Percentiles rank a stretch among this genome's conserved stretches.
Evolutionary conservation across 2,329 filamentous ascomycete species (phyloP).

Genomic region (Fusarium haematococcum): DNA sequence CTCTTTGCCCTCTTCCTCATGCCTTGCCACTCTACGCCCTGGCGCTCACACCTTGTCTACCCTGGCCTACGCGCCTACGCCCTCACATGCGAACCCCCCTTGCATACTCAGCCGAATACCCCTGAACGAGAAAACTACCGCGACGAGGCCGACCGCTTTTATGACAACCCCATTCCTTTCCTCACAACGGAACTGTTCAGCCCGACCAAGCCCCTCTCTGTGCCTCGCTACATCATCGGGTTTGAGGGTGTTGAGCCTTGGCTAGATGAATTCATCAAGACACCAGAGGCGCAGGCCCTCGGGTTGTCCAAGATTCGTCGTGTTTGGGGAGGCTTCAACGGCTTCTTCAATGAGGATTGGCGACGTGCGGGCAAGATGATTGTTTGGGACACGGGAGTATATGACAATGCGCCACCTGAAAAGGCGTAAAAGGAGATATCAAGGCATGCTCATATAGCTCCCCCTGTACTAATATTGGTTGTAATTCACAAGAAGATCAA

Average conservation of each 20-base stretch:
- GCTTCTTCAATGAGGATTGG: constrained; percentile 72
- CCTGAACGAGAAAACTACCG: constrained; percentile 75
- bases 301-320: constrained; percentile 56
- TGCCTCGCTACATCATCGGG: constrained; percentile 70
- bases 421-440: not conserved
- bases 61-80: constrained; percentile 83
- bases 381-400: constrained; percentile 67
- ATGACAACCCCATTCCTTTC: constrained; percentile 71
- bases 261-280: constrained; percentile 59
- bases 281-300: constrained; percentile 53
- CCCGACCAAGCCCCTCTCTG: constrained; percentile 24
- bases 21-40: constrained; percentile 96
- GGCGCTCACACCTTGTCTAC: constrained; percentile 88
- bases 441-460: not conserved
- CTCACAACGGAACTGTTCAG: constrained; percentile 64
- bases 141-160: constrained; percentile 94
- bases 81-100: constrained; percentile 88
- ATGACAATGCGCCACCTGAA: constrained; percentile 24
- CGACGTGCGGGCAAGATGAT: constrained; percentile 67
- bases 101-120: constrained; percentile 71
- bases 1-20: constrained; percentile 85
- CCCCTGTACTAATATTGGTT: constrained; percentile 5
- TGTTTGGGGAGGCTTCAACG: constrained; percentile 70
- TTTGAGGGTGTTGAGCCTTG: constrained; percentile 68
- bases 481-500: not conserved